These are phyloP conservation scores for Coccomyxa subellipsoidea DNA, from an alignment of 163 green algal genomes.

Conservation along the genomic window DNA sequence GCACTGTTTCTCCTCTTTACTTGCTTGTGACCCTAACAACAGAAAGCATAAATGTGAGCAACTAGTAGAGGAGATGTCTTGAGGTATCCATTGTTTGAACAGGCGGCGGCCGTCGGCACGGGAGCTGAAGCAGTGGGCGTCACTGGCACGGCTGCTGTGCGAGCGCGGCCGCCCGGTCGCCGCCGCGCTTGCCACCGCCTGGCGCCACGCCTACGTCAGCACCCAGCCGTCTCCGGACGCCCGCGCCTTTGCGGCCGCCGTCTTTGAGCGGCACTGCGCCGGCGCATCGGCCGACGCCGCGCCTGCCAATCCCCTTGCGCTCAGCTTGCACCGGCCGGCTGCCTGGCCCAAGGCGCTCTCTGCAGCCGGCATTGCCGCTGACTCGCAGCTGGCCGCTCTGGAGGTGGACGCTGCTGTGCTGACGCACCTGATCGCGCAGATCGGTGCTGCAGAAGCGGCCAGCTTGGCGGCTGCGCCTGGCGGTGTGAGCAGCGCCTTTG, in stretches of 20 bases:
- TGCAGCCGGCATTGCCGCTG: conserved; percentile 2
- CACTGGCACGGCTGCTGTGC: conserved; percentile 52
- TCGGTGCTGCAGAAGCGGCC: conserved; percentile 7
- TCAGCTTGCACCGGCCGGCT: conserved; percentile 24
- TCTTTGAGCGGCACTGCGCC: conserved; percentile 13
- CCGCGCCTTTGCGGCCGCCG: conserved; percentile 16
- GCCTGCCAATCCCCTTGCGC: not conserved
- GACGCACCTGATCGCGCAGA: not conserved
- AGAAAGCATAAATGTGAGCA: too few species aligned
- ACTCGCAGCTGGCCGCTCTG: conserved; percentile 7
- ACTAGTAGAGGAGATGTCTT: not conserved
- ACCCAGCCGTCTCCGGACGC: conserved; percentile 6
- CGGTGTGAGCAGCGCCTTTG: not conserved
- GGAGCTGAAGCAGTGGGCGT: conserved; percentile 59
- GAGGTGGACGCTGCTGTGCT: conserved; percentile 22
- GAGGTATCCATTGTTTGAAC: not conserved
- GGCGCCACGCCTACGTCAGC: conserved; percentile 46
- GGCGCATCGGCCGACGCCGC: not conserved
- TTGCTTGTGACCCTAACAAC: too few species aligned
- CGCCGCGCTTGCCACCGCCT: conserved; percentile 44
- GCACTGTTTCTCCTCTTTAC: too few species aligned
- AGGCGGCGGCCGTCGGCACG: conserved; percentile 43
- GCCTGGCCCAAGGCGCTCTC: conserved; percentile 35
- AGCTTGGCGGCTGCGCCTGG: not conserved
- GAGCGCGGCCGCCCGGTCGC: conserved; percentile 45